These are phyloP conservation scores for Betula pendula DNA, from an alignment of 306 rosid species.

Conservation along the genomic window DNA sequence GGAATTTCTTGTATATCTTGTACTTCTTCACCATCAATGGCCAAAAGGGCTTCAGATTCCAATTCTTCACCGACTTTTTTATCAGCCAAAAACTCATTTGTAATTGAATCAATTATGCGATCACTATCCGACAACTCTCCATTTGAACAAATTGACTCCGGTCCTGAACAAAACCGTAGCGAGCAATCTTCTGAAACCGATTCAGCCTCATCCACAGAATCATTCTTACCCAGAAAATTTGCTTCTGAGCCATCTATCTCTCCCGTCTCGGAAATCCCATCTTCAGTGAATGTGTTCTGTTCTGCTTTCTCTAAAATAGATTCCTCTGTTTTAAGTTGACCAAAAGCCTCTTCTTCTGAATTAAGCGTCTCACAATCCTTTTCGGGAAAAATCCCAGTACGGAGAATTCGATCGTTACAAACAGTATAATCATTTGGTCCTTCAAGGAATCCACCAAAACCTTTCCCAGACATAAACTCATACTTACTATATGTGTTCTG, in stretches of 20 bases:
- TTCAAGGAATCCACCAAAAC: conserved; percentile 45
- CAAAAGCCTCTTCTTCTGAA: conserved; percentile 1
- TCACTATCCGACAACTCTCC: conserved; percentile 32
- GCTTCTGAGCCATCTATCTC: conserved; percentile 3
- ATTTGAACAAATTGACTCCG: conserved; percentile 41
- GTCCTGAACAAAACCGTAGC: conserved; percentile 34
- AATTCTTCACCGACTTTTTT: conserved; percentile 28
- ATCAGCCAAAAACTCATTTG: conserved; percentile 35
- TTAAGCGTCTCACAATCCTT: not conserved
- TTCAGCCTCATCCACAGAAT: conserved; percentile 44
- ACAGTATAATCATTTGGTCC: conserved; percentile 42
- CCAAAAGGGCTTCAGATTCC: conserved; percentile 29
- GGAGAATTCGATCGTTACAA: conserved; percentile 16
- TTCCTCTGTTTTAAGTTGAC: conserved; percentile 13
- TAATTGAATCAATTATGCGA: conserved; percentile 32
- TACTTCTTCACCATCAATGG: conserved; percentile 15
- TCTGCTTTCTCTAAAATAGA: conserved; percentile 13
- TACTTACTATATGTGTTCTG: conserved; percentile 20
- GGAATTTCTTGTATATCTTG: conserved; percentile 15
- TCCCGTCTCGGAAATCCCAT: conserved; percentile 15
- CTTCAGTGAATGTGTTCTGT: not conserved
- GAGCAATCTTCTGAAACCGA: conserved; percentile 38
- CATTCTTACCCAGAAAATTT: conserved; percentile 15
- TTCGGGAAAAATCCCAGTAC: not conserved
- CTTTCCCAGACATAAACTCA: conserved; percentile 31